phyloP scores from a whole-genome alignment of 257 asterid genomes.

The Fraxinus americana region DNA sequence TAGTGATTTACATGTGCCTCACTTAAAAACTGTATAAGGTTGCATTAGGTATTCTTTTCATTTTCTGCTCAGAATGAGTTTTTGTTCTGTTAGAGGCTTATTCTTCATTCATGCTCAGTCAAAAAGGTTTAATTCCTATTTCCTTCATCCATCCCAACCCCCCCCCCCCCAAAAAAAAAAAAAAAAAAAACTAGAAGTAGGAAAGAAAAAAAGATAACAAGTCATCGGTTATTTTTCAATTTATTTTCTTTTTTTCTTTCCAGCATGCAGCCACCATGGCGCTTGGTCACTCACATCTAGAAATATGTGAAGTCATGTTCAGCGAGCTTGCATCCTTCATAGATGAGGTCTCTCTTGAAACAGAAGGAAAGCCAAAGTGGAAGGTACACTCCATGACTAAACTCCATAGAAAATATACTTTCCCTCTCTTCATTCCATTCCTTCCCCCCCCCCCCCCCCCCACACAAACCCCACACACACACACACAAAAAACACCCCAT shows the following conservation, averaged over 20 bases:
- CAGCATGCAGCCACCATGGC: slow-evolving; percentile 99
- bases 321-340: slow-evolving; percentile 94
- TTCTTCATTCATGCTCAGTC: slow-evolving; percentile 14
- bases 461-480: too few relatives aligned
- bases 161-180: too few relatives aligned
- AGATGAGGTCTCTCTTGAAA: slow-evolving; percentile 88
- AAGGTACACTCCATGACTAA: slow-evolving; percentile 56
- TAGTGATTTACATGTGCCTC: neutral
- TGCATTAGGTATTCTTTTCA: slow-evolving; percentile 9
- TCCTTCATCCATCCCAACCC: neutral
- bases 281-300: slow-evolving; percentile 98
- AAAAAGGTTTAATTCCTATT: slow-evolving; percentile 12
- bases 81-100: neutral
- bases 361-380: slow-evolving; percentile 99
- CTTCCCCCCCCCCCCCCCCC: neutral
- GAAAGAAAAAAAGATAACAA: slow-evolving; percentile 19
- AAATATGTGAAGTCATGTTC: slow-evolving; percentile 94
- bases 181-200: slow-evolving; percentile 1
- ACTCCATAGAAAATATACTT: slow-evolving; percentile 18
- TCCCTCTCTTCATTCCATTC: slow-evolving; percentile 11
- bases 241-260: slow-evolving; percentile 1
- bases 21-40: slow-evolving; percentile 4
- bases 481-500: too few relatives aligned
- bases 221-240: slow-evolving; percentile 17
- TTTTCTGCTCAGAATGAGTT: slow-evolving; percentile 16